A percentile compares a stretch with the other conserved stretches of the same genome.
Evolutionary conservation across 2,329 filamentous ascomycete species (phyloP).

Genomic region (Mollisia scopiformis): DNA sequence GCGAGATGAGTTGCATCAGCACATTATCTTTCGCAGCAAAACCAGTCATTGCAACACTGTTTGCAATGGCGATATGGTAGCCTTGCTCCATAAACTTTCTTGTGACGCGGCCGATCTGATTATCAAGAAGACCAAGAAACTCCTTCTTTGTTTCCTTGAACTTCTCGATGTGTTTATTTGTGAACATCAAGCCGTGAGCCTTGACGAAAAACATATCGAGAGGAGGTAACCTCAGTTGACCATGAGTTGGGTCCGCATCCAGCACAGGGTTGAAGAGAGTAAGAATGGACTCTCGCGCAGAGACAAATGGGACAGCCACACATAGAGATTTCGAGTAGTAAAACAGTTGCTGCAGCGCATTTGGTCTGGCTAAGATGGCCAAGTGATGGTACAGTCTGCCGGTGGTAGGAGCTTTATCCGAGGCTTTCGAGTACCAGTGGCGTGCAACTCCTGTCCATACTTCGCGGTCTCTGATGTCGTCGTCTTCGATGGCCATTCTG

Average conservation of each 20-base stretch:
- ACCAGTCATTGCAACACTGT: slow-evolving; percentile 34
- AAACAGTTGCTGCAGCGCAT: slow-evolving; percentile 71
- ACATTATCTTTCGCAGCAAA: slow-evolving; percentile 34
- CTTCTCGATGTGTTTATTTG: slow-evolving; percentile 48
- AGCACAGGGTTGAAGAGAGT: slow-evolving; percentile 68
- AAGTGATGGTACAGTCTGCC: slow-evolving; percentile 88
- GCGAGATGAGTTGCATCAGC: slow-evolving; percentile 28
- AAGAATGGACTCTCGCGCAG: slow-evolving; percentile 70
- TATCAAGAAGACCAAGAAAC: slow-evolving; percentile 58
- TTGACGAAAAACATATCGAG: slow-evolving; percentile 66
- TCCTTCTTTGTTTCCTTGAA: slow-evolving; percentile 48
- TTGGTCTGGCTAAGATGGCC: slow-evolving; percentile 74
- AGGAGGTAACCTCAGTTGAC: slow-evolving; percentile 41
- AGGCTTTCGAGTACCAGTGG: slow-evolving; percentile 71
- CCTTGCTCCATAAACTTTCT: slow-evolving; percentile 47
- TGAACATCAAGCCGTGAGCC: slow-evolving; percentile 67
- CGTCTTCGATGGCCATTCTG: slow-evolving; percentile 87
- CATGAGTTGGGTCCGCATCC: slow-evolving; percentile 38
- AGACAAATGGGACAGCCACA: slow-evolving; percentile 57
- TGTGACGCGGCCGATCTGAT: slow-evolving; percentile 58
- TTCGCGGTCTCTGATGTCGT: slow-evolving; percentile 71
- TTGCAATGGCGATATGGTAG: slow-evolving; percentile 59
- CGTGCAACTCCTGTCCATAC: slow-evolving; percentile 80
- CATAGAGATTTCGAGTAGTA: slow-evolving; percentile 74
- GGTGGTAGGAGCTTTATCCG: slow-evolving; percentile 73